Evolutionary conservation across 2,329 filamentous ascomycete species (phyloP).

Genomic region (Monosporascus ibericus): DNA sequence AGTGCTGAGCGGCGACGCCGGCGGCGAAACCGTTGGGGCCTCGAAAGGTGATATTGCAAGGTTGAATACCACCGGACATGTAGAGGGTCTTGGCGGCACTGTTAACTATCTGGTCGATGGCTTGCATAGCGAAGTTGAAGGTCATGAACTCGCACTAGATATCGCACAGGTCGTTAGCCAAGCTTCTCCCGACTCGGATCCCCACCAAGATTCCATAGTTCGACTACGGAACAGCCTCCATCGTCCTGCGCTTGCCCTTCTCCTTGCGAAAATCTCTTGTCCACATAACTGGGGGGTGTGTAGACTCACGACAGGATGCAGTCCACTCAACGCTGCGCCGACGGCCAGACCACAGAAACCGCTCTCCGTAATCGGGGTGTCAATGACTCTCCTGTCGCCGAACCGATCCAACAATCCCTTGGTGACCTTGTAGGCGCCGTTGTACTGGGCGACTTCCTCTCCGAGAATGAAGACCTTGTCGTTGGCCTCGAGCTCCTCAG

Average conservation of each 20-base stretch:
- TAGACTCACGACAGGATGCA: conserved; percentile 80
- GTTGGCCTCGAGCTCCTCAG: conserved; percentile 92
- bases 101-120: conserved; percentile 99
- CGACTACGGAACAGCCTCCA: background rate
- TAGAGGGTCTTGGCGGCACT: conserved; percentile 98
- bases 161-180: conserved; percentile 3
- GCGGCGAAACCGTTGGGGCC: conserved; percentile 96
- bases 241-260: background rate
- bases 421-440: conserved; percentile 99
- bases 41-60: conserved; percentile 99
- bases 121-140: conserved; percentile 99
- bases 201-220: background rate
- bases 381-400: conserved; percentile 94
- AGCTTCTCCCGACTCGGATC: background rate
- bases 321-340: conserved; percentile 87
- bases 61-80: conserved; percentile 99
- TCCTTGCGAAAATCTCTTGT: background rate
- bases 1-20: conserved; percentile 96
- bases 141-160: conserved; percentile 97
- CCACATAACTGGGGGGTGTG: background rate
- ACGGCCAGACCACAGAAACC: conserved; percentile 92
- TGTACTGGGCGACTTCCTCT: conserved; percentile 99
- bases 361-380: conserved; percentile 96
- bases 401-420: conserved; percentile 96
- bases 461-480: conserved; percentile 93